Base-by-base conservation (phyloP, 2,329 filamentous ascomycete genomes). In the Stromatinia cepivora region DNA sequence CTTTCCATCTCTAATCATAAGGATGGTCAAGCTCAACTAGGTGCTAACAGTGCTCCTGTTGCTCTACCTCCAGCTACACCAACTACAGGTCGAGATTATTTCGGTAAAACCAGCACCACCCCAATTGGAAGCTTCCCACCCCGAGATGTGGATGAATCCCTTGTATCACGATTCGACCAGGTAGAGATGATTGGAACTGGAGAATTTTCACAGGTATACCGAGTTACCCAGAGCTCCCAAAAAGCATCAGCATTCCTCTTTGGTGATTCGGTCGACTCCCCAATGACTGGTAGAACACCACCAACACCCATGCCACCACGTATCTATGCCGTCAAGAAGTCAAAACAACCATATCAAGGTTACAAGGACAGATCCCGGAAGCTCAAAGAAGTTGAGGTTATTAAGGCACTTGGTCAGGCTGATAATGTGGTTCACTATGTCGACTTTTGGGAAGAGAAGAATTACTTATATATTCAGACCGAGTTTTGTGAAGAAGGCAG, bases 401-500 rank as follows among this genome's bases (percentile, higher is more conserved):
- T 99, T 59, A 89, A 90, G 76, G 85, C 88, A n/a, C 83, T 99
- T 54, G 87, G 87, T 65, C 88, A 91, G 70, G 89, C 90, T 68
- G 93, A 97, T 76, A 94, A 99, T 79, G 87, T 98, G 66, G 84
- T 99, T 66, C 88, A 92, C 72, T 91, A 94, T 74, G 84, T 93
- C 67, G 89, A 96, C 75, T 90, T 89, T 78, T 99, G 95, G 95
- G 94, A 97, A 80, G 86, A 91, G 71, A 88, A 92, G 74, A 87
- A 87, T 69, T 89, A 94, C 77, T 86, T 99, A 13, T 99, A 97
- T 81, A 98, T 99, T 71, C 94, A 98, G 82, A 98, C 94, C 0
- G 95, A 99, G 78, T 98, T 90, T 78, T 99, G 95, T 77, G 94
- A 97, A 78, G 93, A 97, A 78, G 95, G 95, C 22, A 97, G 92